Percentiles rank a stretch among this genome's conserved stretches.
Evolutionary conservation across 805 yeast genomes (phyloP).

Genomic region (Suhomyces sp.): DNA sequence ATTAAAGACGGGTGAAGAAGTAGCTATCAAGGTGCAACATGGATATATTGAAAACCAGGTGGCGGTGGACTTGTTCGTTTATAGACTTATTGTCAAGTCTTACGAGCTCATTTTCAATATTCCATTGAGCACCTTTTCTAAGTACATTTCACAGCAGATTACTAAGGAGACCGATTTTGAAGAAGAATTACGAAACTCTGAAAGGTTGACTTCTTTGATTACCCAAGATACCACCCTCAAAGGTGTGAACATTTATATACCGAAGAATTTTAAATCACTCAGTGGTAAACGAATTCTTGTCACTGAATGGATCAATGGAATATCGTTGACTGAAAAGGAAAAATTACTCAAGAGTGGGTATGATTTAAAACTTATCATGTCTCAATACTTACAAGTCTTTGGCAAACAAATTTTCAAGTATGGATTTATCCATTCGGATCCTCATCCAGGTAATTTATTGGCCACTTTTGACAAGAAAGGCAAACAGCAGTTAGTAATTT

Average conservation of each 20-base stretch:
- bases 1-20: conserved; percentile 47
- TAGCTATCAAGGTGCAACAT: conserved; percentile 70
- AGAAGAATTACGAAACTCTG: conserved; percentile 56
- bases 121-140: conserved; percentile 57
- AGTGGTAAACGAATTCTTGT: conserved; percentile 54
- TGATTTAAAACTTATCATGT: conserved; percentile 44
- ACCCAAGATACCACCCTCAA: conserved; percentile 40
- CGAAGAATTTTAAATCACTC: conserved; percentile 43
- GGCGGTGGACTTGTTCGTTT: conserved; percentile 59
- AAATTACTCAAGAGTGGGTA: conserved; percentile 40
- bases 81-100: conserved; percentile 48
- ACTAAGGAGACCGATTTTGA: conserved; percentile 61
- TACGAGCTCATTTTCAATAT: conserved; percentile 62
- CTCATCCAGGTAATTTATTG: conserved; percentile 79
- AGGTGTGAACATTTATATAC: conserved; percentile 51
- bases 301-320: conserved; percentile 79
- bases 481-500: conserved; percentile 58
- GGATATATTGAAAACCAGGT: conserved; percentile 61
- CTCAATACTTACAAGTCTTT: conserved; percentile 49
- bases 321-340: conserved; percentile 49
- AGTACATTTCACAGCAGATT: conserved; percentile 57
- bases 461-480: conserved; percentile 41
- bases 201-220: conserved; percentile 37
- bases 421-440: conserved; percentile 73
- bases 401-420: conserved; percentile 62